phyloP scores from a whole-genome alignment of 169 alveolate species.

The Perkinsus olseni region DNA sequence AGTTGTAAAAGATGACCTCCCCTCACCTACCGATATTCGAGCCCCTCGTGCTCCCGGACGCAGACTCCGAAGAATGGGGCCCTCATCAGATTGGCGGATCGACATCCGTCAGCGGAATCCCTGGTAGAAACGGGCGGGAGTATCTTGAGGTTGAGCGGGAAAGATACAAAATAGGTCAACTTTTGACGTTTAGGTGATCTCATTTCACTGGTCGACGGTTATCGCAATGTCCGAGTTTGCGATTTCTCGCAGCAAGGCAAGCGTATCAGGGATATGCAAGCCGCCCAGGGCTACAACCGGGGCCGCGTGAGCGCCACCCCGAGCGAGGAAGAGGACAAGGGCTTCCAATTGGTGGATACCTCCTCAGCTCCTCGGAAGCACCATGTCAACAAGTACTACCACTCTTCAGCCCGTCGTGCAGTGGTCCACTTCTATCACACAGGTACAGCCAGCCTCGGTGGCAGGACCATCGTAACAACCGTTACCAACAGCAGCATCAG shows the following conservation, averaged over 20 bases:
- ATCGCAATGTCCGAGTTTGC: not conserved
- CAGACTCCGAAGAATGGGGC: not conserved
- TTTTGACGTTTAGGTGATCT: not conserved
- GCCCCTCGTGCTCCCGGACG: not conserved
- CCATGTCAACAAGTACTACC: not conserved
- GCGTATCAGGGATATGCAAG: not conserved
- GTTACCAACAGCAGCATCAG: not conserved
- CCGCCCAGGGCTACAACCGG: not conserved
- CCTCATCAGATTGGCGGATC: not conserved
- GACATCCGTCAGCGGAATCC: not conserved
- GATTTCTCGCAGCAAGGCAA: not conserved
- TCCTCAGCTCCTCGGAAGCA: not conserved
- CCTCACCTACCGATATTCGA: not conserved
- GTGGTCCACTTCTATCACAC: not conserved
- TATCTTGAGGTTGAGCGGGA: not conserved
- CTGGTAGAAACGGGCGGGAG: not conserved
- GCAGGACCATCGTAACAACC: not conserved
- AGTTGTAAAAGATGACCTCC: not conserved
- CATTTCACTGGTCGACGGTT: not conserved
- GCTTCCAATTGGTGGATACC: not conserved
- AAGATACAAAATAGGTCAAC: not conserved
- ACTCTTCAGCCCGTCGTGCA: not conserved
- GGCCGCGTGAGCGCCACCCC: not conserved
- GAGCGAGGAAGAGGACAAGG: not conserved
- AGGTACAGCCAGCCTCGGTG: constrained; percentile 1